Evolutionary conservation across 345 rosid species (phyloP).

Genomic region (Euphorbia pulcherrima): DNA sequence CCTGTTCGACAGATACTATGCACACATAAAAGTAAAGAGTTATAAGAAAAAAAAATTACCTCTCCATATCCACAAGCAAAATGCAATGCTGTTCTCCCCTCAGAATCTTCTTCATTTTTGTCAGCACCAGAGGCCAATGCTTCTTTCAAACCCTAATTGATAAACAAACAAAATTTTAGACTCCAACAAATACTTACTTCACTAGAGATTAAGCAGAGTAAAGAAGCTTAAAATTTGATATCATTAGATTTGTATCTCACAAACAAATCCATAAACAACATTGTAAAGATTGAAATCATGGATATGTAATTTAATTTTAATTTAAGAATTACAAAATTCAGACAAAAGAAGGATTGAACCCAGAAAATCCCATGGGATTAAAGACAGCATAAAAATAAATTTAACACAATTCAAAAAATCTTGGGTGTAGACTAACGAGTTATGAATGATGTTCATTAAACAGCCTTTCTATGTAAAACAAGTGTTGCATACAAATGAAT

Average conservation of each 20-base stretch:
- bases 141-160: constrained; percentile 65
- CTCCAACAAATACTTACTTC: background rate
- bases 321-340: too few species aligned
- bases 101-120: constrained; percentile 96
- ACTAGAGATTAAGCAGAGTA: background rate
- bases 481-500: background rate
- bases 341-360: background rate
- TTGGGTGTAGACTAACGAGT: background rate
- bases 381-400: background rate
- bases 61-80: constrained; percentile 99
- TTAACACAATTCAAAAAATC: background rate
- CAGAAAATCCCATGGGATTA: background rate
- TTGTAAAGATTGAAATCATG: background rate
- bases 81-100: constrained; percentile 97
- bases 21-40: background rate
- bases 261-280: background rate
- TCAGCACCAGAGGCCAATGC: constrained; percentile 83
- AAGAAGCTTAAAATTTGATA: background rate
- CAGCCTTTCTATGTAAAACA: background rate
- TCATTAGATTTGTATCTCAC: background rate
- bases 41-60: constrained; percentile 39
- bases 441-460: background rate
- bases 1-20: too few species aligned
- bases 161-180: background rate
- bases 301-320: background rate